These are phyloP conservation scores for Piper longum DNA, from an alignment of 164 flowering plant species.

Conservation along the genomic window DNA sequence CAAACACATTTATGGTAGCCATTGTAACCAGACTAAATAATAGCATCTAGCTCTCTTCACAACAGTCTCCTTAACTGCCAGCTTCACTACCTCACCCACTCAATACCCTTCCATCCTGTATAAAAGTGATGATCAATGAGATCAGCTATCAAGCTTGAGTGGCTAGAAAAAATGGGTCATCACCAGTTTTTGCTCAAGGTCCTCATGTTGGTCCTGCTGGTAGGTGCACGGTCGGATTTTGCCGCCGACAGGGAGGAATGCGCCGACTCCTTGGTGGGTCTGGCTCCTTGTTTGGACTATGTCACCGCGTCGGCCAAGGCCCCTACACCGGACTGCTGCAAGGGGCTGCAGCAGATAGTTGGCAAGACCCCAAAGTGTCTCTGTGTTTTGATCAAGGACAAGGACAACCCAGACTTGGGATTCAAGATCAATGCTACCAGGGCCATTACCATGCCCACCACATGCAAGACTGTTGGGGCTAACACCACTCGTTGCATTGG, in stretches of 20 bases:
- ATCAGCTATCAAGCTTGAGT: too few species aligned
- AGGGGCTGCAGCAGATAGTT: constrained; percentile 43
- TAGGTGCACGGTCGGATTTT: constrained; percentile 23
- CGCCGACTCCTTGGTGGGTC: constrained; percentile 30
- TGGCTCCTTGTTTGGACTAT: constrained; percentile 56
- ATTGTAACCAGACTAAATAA: too few species aligned
- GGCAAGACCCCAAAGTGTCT: constrained; percentile 47
- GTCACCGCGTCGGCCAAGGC: constrained; percentile 44
- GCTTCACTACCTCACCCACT: too few species aligned
- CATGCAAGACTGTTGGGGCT: constrained; percentile 5
- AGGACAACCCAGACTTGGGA: constrained; percentile 52
- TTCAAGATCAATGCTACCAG: constrained; percentile 53
- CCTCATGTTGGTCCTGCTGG: constrained; percentile 5
- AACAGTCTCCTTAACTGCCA: too few species aligned
- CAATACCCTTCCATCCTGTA: too few species aligned
- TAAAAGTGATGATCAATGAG: too few species aligned
- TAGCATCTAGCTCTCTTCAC: too few species aligned
- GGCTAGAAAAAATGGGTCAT: too few species aligned
- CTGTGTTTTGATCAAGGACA: constrained; percentile 53
- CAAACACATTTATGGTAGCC: too few species aligned
- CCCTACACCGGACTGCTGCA: constrained; percentile 69
- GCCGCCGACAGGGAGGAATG: constrained; percentile 47
- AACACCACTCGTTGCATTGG: constrained; percentile 1
- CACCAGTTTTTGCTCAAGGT: not conserved
- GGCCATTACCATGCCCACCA: constrained; percentile 37